Conservation (phyloP, 176 grass and related monocot species). For the Triticum dicoccoides region DNA sequence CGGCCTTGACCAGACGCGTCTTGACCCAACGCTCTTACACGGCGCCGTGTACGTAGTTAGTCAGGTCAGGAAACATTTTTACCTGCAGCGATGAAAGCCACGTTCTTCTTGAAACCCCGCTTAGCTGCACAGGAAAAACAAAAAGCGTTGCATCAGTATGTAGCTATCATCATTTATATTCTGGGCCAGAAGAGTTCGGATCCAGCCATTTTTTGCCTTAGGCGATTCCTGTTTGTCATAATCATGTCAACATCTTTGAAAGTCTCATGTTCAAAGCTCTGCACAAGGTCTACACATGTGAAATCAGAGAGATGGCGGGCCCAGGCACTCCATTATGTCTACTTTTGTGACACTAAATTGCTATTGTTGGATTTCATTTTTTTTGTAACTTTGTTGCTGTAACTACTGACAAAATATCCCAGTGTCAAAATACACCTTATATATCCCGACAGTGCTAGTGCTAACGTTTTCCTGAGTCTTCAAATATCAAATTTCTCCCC, state of each 20-base stretch:
- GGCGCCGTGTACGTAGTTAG: background rate
- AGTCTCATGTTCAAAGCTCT: too few species aligned
- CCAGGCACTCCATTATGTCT: background rate
- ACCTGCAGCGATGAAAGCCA: conserved; percentile 49
- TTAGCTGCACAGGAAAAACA: background rate
- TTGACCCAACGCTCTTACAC: background rate
- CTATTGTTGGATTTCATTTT: background rate
- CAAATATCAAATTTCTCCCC: too few species aligned
- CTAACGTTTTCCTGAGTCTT: too few species aligned
- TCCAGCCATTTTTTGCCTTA: background rate
- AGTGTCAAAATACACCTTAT: background rate
- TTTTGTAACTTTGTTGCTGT: background rate
- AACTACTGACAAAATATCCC: background rate
- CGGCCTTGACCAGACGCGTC: background rate
- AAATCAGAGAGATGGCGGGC: background rate
- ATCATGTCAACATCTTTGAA: background rate
- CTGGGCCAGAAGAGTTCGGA: background rate
- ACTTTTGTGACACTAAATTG: background rate
- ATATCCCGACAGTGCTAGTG: background rate
- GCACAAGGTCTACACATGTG: background rate
- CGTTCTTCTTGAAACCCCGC: background rate
- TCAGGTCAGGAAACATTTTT: background rate
- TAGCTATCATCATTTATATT: background rate
- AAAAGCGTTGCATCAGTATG: background rate
- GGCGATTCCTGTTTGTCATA: background rate